Conservation (phyloP, 2,329 filamentous ascomycete species). For the Pseudocercospora ulei region DNA sequence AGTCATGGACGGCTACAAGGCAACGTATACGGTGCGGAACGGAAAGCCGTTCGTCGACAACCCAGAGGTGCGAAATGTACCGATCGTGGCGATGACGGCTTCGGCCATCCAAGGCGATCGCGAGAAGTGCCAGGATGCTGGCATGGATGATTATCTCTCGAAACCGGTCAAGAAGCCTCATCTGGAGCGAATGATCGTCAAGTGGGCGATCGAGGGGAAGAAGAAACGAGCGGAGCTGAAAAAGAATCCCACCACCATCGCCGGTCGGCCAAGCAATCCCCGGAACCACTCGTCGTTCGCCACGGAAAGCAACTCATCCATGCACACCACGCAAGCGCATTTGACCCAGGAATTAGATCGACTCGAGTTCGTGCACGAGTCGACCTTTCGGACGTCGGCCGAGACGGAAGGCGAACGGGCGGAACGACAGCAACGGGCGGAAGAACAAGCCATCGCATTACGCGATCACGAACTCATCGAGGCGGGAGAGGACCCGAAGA, state of each 20-base stretch:
- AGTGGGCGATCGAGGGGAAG: constrained; percentile 50
- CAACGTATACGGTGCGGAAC: constrained; percentile 62
- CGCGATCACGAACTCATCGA: constrained; percentile 49
- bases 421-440: constrained; percentile 42
- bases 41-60: constrained; percentile 55
- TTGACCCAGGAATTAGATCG: constrained; percentile 30
- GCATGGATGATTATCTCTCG: constrained; percentile 66
- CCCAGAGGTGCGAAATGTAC: constrained; percentile 50
- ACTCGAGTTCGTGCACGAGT: constrained; percentile 33
- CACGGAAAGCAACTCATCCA: constrained; percentile 20
- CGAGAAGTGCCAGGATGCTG: constrained; percentile 62
- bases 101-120: constrained; percentile 67
- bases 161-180: constrained; percentile 62
- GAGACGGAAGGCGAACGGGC: constrained; percentile 42
- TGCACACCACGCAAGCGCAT: constrained; percentile 31
- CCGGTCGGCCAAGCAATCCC: constrained; percentile 18
- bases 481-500: constrained; percentile 37
- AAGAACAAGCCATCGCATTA: constrained; percentile 47
- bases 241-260: constrained; percentile 14
- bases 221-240: constrained; percentile 28
- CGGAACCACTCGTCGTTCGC: constrained; percentile 23
- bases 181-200: constrained; percentile 60
- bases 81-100: constrained; percentile 74
- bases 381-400: constrained; percentile 36
- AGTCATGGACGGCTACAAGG: constrained; percentile 66